Percentiles rank a stretch among this genome's conserved stretches.
Conservation (phyloP, 805 yeast genomes). For the Vanderwaltozyma polyspora region DNA sequence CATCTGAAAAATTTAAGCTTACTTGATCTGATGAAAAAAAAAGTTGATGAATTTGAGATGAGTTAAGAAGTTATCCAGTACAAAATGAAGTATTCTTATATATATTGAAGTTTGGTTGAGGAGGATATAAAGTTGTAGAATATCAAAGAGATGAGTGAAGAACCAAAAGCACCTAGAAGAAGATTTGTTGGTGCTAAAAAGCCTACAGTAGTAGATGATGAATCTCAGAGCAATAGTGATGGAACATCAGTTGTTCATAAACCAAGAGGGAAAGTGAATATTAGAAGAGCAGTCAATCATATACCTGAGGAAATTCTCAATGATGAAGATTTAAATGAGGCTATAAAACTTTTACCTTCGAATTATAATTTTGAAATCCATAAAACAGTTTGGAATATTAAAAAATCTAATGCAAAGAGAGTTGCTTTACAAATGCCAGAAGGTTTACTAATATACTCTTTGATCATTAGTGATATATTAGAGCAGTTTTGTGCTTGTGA, state of each 20-base stretch:
- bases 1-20: neutral
- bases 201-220: too few species aligned
- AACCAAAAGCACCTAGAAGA: conserved; percentile 33
- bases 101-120: too few species aligned
- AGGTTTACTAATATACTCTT: conserved; percentile 78
- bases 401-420: conserved; percentile 59
- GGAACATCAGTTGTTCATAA: conserved; percentile 19
- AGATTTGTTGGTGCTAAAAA: conserved; percentile 50
- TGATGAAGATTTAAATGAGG: conserved; percentile 73
- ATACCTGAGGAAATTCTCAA: conserved; percentile 78
- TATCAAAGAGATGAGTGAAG: conserved; percentile 5
- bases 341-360: conserved; percentile 69
- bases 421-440: conserved; percentile 98
- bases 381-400: conserved; percentile 89
- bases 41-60: too few species aligned
- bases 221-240: conserved; percentile 11
- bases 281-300: conserved; percentile 64
- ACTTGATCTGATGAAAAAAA: too few species aligned
- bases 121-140: too few species aligned
- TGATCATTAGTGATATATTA: conserved; percentile 81
- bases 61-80: too few species aligned
- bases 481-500: conserved; percentile 86
- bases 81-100: too few species aligned
- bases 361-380: conserved; percentile 94
- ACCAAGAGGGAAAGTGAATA: conserved; percentile 24